These are phyloP conservation scores for Saccharomycopsis guyanensis DNA, from an alignment of 805 yeast species.

Conservation along the genomic window DNA sequence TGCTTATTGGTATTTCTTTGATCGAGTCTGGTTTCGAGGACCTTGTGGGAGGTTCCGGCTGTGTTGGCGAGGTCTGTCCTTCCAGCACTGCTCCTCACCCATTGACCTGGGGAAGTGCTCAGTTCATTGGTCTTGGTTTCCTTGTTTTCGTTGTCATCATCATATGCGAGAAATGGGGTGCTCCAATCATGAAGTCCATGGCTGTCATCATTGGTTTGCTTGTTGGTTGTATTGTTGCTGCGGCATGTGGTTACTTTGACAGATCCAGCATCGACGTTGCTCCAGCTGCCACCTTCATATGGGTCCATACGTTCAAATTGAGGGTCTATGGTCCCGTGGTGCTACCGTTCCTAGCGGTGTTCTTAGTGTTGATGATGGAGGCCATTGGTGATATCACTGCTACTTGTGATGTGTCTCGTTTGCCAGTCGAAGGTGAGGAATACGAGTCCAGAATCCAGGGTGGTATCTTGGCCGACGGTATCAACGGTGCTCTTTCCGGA, in stretches of 20 bases:
- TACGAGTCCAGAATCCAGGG: slow-evolving; percentile 89
- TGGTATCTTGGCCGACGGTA: slow-evolving; percentile 84
- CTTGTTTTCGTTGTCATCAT: slow-evolving; percentile 68
- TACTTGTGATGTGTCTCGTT: slow-evolving; percentile 82
- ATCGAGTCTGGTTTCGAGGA: slow-evolving; percentile 69
- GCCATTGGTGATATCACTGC: slow-evolving; percentile 94
- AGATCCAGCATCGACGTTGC: slow-evolving; percentile 52
- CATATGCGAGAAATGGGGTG: slow-evolving; percentile 77
- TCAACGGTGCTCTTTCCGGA: slow-evolving; percentile 71
- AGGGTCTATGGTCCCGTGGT: slow-evolving; percentile 79
- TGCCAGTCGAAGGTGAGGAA: slow-evolving; percentile 72
- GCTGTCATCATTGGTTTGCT: slow-evolving; percentile 82
- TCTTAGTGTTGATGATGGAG: slow-evolving; percentile 80
- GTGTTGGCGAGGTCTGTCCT: slow-evolving; percentile 43
- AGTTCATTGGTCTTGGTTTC: slow-evolving; percentile 83
- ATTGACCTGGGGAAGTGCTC: slow-evolving; percentile 78
- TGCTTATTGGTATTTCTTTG: slow-evolving; percentile 69
- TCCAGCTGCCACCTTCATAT: slow-evolving; percentile 75
- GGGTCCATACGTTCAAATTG: slow-evolving; percentile 81
- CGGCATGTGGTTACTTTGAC: slow-evolving; percentile 79
- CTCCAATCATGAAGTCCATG: slow-evolving; percentile 92
- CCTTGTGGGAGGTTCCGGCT: slow-evolving; percentile 84
- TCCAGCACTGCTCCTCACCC: slow-evolving; percentile 43
- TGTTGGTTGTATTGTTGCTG: slow-evolving; percentile 87
- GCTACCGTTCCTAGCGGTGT: slow-evolving; percentile 77